These are phyloP conservation scores for Isabelozyma heimii DNA, from an alignment of 805 yeast genomes.

Conservation along the genomic window DNA sequence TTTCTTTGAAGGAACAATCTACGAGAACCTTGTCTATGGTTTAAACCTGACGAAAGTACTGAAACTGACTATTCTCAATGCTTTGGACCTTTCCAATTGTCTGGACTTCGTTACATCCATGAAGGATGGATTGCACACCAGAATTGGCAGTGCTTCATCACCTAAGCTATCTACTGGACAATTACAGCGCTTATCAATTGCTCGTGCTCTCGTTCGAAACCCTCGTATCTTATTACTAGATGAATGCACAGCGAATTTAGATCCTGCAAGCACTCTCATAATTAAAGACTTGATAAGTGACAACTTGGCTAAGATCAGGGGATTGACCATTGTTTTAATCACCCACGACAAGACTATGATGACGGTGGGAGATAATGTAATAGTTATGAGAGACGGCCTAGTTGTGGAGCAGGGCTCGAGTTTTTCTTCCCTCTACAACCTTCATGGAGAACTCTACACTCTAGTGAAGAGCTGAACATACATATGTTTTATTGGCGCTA, in stretches of 20 bases:
- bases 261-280: constrained; percentile 52
- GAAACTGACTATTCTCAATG: constrained; percentile 31
- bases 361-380: constrained; percentile 49
- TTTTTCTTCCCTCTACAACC: constrained; percentile 14
- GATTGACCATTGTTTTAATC: constrained; percentile 51
- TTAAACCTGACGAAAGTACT: constrained; percentile 17
- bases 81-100: constrained; percentile 48
- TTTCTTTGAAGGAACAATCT: constrained; percentile 71
- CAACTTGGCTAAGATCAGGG: constrained; percentile 21
- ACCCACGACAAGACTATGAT: constrained; percentile 76
- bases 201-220: constrained; percentile 69
- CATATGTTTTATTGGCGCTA: neutral
- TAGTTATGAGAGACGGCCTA: constrained; percentile 49
- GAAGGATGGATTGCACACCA: constrained; percentile 59
- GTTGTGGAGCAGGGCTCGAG: constrained; percentile 46
- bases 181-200: constrained; percentile 79
- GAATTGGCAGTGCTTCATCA: constrained; percentile 46
- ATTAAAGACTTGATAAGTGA: constrained; percentile 50
- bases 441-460: constrained; percentile 22
- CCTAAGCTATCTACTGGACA: constrained; percentile 83
- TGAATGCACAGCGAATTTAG: constrained; percentile 89
- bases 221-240: constrained; percentile 74
- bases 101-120: constrained; percentile 52
- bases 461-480: constrained; percentile 1
- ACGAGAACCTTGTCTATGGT: constrained; percentile 72